These are phyloP conservation scores for Scutellaria minor DNA, from an alignment of 257 asterid species.

Conservation along the genomic window DNA sequence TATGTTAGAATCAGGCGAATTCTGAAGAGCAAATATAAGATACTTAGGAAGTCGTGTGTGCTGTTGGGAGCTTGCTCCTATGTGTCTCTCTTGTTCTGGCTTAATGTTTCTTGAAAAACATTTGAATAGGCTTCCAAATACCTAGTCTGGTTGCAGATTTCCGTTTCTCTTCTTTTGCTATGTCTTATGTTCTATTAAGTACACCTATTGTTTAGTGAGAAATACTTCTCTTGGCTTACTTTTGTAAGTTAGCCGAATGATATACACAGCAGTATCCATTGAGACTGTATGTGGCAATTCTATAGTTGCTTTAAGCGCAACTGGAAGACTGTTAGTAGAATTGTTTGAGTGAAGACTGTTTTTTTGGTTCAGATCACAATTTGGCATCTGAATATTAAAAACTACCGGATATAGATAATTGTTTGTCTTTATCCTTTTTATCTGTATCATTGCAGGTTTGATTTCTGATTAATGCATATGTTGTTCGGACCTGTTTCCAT, in stretches of 20 bases:
- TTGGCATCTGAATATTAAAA: not conserved
- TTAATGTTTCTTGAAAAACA: not conserved
- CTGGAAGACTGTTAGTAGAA: not conserved
- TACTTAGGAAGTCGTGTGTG: not conserved
- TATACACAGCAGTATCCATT: not conserved
- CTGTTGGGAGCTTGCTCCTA: slow-evolving; percentile 4
- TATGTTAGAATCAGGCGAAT: not conserved
- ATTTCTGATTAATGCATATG: slow-evolving; percentile 19
- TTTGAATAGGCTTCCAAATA: not conserved
- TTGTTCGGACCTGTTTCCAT: slow-evolving; percentile 17
- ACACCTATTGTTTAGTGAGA: not conserved
- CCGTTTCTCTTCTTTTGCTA: not conserved
- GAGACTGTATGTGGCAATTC: slow-evolving; percentile 14
- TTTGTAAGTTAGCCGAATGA: not conserved
- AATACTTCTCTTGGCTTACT: slow-evolving; percentile 5
- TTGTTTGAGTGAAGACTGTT: not conserved
- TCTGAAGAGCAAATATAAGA: not conserved
- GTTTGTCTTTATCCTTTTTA: not conserved
- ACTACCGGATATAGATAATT: not conserved
- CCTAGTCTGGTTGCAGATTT: not conserved
- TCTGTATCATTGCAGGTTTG: slow-evolving; percentile 1
- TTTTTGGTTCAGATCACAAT: slow-evolving; percentile 14
- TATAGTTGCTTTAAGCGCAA: not conserved
- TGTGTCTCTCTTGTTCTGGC: not conserved
- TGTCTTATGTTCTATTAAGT: not conserved